Conservation (phyloP, 1,284 basidiomycete genomes). For the Trichosporon ovoides region DNA sequence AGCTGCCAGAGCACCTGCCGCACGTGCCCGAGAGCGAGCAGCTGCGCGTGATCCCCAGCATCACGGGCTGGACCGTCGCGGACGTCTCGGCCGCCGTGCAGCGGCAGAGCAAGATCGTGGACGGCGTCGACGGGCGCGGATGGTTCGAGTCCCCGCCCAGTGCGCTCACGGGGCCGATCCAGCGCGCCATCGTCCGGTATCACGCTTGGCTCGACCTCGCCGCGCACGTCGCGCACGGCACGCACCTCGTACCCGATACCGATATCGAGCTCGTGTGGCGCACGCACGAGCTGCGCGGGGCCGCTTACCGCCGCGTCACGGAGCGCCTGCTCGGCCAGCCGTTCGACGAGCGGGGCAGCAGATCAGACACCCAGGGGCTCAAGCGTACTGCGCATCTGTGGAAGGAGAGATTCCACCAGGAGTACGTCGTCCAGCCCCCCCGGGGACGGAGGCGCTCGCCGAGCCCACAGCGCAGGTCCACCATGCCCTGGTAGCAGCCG, state of each 20-base stretch:
- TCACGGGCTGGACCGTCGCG: slow-evolving; percentile 25
- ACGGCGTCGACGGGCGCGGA: slow-evolving; percentile 25
- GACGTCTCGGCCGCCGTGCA: slow-evolving; percentile 31
- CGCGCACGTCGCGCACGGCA: slow-evolving; percentile 13
- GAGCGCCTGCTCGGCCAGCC: slow-evolving; percentile 22
- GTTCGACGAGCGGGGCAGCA: slow-evolving; percentile 9
- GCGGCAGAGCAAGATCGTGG: slow-evolving; percentile 32
- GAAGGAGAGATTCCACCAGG: slow-evolving; percentile 26
- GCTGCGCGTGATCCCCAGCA: slow-evolving; percentile 1
- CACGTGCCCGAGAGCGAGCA: neutral
- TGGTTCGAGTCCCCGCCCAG: slow-evolving; percentile 27
- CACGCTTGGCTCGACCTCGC: slow-evolving; percentile 42
- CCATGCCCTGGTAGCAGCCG: neutral
- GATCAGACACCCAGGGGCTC: slow-evolving; percentile 23
- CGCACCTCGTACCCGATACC: slow-evolving; percentile 26
- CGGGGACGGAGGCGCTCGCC: neutral
- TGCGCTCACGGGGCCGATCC: slow-evolving; percentile 8
- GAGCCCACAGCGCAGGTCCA: neutral
- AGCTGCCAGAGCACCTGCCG: slow-evolving; percentile 10
- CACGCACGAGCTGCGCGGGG: slow-evolving; percentile 42
- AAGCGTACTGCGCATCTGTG: slow-evolving; percentile 25
- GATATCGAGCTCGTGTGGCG: slow-evolving; percentile 48
- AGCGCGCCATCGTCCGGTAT: slow-evolving; percentile 37
- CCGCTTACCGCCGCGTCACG: slow-evolving; percentile 29
- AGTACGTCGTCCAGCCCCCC: slow-evolving; percentile 17